Evolutionary conservation across 495 filamentous ascomycete species (phyloP), one percentile per base, ranked within the genome.

Genomic region (Neurospora discreta): DNA sequence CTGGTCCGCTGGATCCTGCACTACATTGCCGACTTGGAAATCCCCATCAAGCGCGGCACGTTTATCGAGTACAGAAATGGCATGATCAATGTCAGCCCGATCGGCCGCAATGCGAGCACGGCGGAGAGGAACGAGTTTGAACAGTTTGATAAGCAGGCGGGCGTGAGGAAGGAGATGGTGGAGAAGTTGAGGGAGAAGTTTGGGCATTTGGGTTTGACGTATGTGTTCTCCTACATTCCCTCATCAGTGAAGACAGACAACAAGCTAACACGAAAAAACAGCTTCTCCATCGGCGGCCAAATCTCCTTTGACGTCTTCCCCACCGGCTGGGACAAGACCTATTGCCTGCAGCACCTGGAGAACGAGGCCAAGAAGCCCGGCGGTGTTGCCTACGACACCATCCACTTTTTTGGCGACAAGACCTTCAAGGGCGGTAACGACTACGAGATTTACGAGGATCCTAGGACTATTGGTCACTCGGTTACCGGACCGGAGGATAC

Each of bases 341-440:
- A 95, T 85, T 97, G 95, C 82, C 84, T 99, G 74, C 86, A 88
- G 76, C 94, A 98, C 80, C 79, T 99, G 39, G 91, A 92, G 82
- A 87, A 88, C 70, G 95, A 98, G 80, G 92, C 91, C 77, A 84
- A 89, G 75, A 81, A 84, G 73, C 82, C 85, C 9, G 87, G 85
- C 72, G 93, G 92, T 44, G 82, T 93, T 71, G 81, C 90, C 10
- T 99, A 94, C 82, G 91, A 86, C 70, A 94, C 89, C 33, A 91
- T 98, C 77, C 95, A 98, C 85, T 99, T 98, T 88, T 98, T 98
- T 79, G 95, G 95, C 65, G 95, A 99, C 84, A 99, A 98, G 88
- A 92, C 92, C 36, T 87, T 85, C 75, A 80, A 88, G 75, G 95
- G 95, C 71, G 95, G 95, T 60, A 99, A 98, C 79, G 95, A 99